Base-by-base conservation (phyloP, 2,329 filamentous ascomycete genomes). In the Ophiostoma australiae region DNA sequence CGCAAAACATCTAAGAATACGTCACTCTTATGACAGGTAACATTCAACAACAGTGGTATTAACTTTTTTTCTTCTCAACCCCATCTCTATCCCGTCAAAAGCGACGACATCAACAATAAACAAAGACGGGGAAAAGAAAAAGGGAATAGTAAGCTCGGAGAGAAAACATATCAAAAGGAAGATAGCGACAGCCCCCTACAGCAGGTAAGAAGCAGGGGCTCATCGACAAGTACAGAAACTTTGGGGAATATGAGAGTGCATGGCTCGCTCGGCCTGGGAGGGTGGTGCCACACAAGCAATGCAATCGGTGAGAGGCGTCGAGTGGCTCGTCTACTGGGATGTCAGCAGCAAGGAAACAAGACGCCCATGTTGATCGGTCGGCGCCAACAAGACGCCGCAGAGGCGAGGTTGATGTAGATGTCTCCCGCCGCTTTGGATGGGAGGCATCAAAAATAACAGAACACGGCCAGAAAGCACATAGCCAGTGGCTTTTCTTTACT, bases 1-100 rank as follows among this genome's bases (percentile, higher is more conserved):
- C 27, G 27, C 27, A 52, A n/a, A 20, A 52, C 48, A 52, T 23
- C 6, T 23, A 58, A 41, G 35, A 13, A 4, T 3, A 63, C 4
- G 20, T 48, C 44, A 63, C 58, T 66, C 23, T 35, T 31, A 31
- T 31, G 27, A 39, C 8, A 65, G 15, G 10, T 39, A 66, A 27
- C 10, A 66, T 37, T n/a, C 61, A 39, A 66, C 35, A 39, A 66
- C 63, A 41, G 63, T 66, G 63, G 63, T 66, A 66, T 66, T 66
- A 66, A 66, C 63, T 66, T 41, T 66, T 41, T 33, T 15, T 66
- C 8, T 10, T 65, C 35, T 15, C 52, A 20, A 15, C 63, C 63
- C 35, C 15, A 23, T 20, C 33, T 11, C 20, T n/a, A 8, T 10
- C 58, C 13, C 13, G 11, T 7, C 27, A 63, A 6, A 7, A 63